Evolutionary conservation across 208 protist genomes (phyloP).

Genomic region (Crithidia mellificae): DNA sequence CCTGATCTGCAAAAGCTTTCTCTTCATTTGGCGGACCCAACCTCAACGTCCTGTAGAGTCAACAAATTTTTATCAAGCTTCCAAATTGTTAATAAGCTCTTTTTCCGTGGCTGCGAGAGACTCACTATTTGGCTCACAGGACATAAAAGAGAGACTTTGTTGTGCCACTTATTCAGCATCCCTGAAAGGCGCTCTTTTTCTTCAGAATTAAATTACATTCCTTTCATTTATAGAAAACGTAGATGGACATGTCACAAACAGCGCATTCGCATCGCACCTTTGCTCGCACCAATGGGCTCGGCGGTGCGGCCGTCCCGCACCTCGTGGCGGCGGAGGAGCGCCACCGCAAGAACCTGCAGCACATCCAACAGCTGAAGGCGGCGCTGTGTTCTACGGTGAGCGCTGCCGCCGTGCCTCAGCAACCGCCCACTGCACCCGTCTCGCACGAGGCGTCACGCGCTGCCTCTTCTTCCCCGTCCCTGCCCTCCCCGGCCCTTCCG

Average conservation of each 20-base stretch:
- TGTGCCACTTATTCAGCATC: no score
- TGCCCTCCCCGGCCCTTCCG: conserved; percentile 6
- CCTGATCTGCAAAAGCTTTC: no score
- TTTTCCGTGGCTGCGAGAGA: no score
- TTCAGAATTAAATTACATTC: no score
- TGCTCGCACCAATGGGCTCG: conserved; percentile 21
- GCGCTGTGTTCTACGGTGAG: conserved; percentile 31
- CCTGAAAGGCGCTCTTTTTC: no score
- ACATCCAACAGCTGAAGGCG: conserved; percentile 23
- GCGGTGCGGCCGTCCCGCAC: conserved; percentile 8
- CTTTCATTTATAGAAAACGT: no score
- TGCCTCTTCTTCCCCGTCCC: conserved; percentile 9
- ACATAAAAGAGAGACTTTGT: no score
- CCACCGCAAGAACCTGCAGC: conserved; percentile 24
- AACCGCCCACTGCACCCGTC: background rate
- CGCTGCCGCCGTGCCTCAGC: background rate
- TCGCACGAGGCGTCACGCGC: conserved; percentile 10
- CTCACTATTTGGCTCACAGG: no score
- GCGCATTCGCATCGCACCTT: conserved; percentile 18
- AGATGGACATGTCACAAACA: conserved; percentile 7
- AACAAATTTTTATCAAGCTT: no score
- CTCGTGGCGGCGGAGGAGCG: conserved; percentile 26
- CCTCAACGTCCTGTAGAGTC: no score
- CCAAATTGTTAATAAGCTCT: no score
- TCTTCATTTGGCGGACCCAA: no score